A percentile compares a stretch with the other conserved stretches of the same genome.
These are phyloP conservation scores for Heterobasidion annosum DNA, from an alignment of 1,284 basidiomycete genomes.

Conservation along the genomic window DNA sequence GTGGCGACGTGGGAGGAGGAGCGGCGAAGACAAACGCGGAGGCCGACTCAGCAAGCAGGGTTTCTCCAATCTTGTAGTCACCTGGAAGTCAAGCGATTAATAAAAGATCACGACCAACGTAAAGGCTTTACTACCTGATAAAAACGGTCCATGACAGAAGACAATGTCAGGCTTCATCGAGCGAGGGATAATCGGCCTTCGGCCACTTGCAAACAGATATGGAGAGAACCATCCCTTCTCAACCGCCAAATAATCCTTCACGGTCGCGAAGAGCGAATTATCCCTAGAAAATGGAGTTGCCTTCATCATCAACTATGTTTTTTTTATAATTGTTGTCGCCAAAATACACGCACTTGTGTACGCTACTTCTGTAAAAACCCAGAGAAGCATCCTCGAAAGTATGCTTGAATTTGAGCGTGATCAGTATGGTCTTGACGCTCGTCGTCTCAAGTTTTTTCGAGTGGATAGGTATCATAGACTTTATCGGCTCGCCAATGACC, in stretches of 20 bases:
- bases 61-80: slow-evolving; percentile 52
- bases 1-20: slow-evolving; percentile 12
- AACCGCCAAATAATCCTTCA: slow-evolving; percentile 54
- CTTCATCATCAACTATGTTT: background rate
- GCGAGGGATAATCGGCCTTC: slow-evolving; percentile 50
- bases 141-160: slow-evolving; percentile 61
- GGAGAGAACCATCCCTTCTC: slow-evolving; percentile 65
- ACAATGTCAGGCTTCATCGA: slow-evolving; percentile 56
- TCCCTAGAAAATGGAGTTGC: slow-evolving; percentile 26
- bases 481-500: slow-evolving; percentile 39
- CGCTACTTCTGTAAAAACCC: slow-evolving; percentile 51
- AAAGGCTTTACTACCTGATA: slow-evolving; percentile 28
- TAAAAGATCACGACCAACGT: background rate
- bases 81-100: slow-evolving; percentile 21
- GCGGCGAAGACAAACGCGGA: slow-evolving; percentile 38
- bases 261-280: slow-evolving; percentile 42
- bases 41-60: slow-evolving; percentile 45
- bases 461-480: slow-evolving; percentile 40
- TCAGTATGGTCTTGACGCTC: slow-evolving; percentile 42
- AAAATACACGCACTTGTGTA: slow-evolving; percentile 36
- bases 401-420: slow-evolving; percentile 55
- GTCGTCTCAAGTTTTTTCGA: slow-evolving; percentile 49
- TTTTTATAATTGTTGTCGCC: background rate
- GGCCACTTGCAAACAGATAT: slow-evolving; percentile 53
- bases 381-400: slow-evolving; percentile 49